Percentiles rank a stretch among this genome's conserved stretches.
phyloP scores from a whole-genome alignment of 176 grass and related monocot genomes.

The Thinopyrum elongatum region DNA sequence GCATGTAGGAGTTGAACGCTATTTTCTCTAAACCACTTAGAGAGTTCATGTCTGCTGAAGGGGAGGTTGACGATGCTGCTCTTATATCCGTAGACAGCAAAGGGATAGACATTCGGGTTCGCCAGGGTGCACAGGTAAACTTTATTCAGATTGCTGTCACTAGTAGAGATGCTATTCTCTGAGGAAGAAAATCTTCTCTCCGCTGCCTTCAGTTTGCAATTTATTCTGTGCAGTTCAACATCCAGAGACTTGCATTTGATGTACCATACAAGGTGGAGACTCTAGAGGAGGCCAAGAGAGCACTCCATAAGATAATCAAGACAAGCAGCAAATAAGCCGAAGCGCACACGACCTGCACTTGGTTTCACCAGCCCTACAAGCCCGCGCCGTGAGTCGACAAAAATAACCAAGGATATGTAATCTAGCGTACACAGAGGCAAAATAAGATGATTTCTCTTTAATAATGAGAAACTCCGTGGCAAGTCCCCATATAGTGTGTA shows the following conservation, averaged over 20 bases:
- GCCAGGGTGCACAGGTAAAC: conserved; percentile 95
- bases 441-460: conserved; percentile 4
- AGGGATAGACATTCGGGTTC: conserved; percentile 93
- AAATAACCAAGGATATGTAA: neutral
- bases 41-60: conserved; percentile 76
- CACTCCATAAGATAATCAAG: conserved; percentile 81
- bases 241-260: conserved; percentile 75
- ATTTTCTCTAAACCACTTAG: conserved; percentile 96
- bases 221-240: conserved; percentile 67
- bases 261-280: conserved; percentile 77
- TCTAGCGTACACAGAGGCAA: conserved; percentile 18
- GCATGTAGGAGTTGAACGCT: conserved; percentile 72
- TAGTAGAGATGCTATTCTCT: neutral
- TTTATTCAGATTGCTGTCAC: neutral
- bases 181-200: neutral
- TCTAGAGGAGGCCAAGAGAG: conserved; percentile 93
- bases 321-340: conserved; percentile 41
- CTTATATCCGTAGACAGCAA: conserved; percentile 99
- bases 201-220: neutral
- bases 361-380: conserved; percentile 6
- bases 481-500: conserved; percentile 26
- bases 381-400: neutral
- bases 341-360: neutral
- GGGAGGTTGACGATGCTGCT: conserved; percentile 89
- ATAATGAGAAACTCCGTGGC: conserved; percentile 23